These are phyloP conservation scores for Umbelopsis sp. DNA, from an alignment of 371 early-diverging fungal species.

Conservation along the genomic window DNA sequence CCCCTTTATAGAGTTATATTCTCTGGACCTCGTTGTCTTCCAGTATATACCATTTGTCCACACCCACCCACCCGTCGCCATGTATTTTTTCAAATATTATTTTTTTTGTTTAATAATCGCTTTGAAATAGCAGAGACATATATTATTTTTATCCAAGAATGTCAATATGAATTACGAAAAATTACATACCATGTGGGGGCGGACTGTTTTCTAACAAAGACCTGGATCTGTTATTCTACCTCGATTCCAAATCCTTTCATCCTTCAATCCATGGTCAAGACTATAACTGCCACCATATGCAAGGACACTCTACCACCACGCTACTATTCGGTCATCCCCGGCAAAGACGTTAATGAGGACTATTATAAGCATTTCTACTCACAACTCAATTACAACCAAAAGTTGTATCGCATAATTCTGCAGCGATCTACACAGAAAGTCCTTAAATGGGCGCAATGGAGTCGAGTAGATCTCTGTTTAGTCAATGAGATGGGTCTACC, in stretches of 20 bases:
- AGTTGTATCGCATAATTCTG: background rate
- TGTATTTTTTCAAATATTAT: no score
- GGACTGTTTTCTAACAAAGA: no score
- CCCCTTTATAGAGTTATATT: no score
- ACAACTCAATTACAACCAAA: slow-evolving; percentile 9
- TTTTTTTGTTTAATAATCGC: no score
- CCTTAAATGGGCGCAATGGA: background rate
- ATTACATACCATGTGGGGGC: no score
- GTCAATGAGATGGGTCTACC: slow-evolving; percentile 13
- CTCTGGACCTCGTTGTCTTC: no score
- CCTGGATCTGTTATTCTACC: background rate
- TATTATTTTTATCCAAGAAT: no score
- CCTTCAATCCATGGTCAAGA: slow-evolving; percentile 7
- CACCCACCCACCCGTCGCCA: no score
- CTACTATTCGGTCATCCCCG: background rate
- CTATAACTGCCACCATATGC: background rate
- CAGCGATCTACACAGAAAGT: slow-evolving; percentile 1
- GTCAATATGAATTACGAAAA: no score
- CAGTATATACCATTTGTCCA: no score
- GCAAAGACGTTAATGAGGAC: background rate
- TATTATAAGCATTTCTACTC: background rate
- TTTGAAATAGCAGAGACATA: no score
- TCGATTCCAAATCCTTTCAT: background rate
- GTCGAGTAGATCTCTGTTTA: slow-evolving; percentile 12
- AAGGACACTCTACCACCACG: background rate